Conservation (phyloP, 2,329 filamentous ascomycete genomes). For the Thermothelomyces thermophilus region DNA sequence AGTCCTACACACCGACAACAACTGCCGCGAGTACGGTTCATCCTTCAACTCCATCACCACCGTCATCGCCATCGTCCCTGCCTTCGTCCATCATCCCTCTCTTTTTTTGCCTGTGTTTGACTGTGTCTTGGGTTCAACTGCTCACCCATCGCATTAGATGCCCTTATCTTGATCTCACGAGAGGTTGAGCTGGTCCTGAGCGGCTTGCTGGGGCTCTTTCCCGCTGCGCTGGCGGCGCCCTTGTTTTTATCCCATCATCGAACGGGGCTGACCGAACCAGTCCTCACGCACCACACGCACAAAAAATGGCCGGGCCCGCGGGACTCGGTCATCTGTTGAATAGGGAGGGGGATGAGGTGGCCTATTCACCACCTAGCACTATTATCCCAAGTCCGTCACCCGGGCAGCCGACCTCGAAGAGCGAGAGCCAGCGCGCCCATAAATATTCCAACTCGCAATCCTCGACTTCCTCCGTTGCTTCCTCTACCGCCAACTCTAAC, state of each 20-base stretch:
- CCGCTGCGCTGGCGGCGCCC: neutral
- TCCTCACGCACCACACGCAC: neutral
- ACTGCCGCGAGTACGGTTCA: neutral
- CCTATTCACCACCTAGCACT: neutral
- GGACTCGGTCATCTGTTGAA: constrained; percentile 16
- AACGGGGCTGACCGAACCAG: neutral
- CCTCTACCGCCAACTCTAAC: constrained; percentile 35
- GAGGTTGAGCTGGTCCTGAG: neutral
- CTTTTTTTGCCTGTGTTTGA: too few species aligned
- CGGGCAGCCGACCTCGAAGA: constrained; percentile 24
- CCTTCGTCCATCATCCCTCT: too few species aligned
- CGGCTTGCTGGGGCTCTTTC: neutral
- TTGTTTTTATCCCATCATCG: neutral
- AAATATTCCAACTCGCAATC: constrained; percentile 47
- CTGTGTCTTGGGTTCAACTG: neutral
- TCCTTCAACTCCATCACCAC: neutral
- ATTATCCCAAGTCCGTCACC: constrained; percentile 22
- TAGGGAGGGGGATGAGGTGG: constrained; percentile 5
- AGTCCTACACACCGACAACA: neutral
- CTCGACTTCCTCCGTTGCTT: constrained; percentile 44
- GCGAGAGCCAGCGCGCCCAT: constrained; percentile 26
- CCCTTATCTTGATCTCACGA: neutral
- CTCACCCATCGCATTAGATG: neutral
- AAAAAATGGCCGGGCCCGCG: neutral
- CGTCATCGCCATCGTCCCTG: neutral